phyloP scores from a whole-genome alignment of 1,284 basidiomycete species.

The Sanguinoderma infundibulare region DNA sequence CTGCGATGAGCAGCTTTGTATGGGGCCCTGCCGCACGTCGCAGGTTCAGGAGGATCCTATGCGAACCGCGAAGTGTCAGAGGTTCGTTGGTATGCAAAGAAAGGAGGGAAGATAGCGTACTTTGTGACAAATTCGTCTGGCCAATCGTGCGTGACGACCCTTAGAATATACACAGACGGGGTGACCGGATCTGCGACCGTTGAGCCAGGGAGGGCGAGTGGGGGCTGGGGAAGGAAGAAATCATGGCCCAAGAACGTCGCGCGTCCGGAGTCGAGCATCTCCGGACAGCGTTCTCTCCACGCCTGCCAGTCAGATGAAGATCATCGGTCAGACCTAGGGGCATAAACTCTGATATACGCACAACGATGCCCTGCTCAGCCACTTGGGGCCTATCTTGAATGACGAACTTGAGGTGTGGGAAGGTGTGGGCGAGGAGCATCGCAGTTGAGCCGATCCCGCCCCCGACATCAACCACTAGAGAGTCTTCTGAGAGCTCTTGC shows the following conservation, averaged over 20 bases:
- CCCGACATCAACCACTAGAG: slow-evolving; percentile 69
- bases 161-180: slow-evolving; percentile 67
- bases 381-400: slow-evolving; percentile 74
- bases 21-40: slow-evolving; percentile 39
- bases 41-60: slow-evolving; percentile 41
- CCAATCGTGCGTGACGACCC: slow-evolving; percentile 78
- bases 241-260: slow-evolving; percentile 73
- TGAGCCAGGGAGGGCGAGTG: slow-evolving; percentile 20
- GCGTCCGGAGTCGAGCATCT: slow-evolving; percentile 59
- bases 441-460: slow-evolving; percentile 77
- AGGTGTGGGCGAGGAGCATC: slow-evolving; percentile 65
- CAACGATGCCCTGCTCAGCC: slow-evolving; percentile 52
- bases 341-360: slow-evolving; percentile 42
- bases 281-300: slow-evolving; percentile 65
- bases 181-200: not conserved
- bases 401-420: slow-evolving; percentile 58
- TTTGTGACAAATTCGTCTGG: slow-evolving; percentile 58
- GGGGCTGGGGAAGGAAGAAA: slow-evolving; percentile 70
- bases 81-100: not conserved
- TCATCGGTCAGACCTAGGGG: not conserved
- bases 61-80: not conserved
- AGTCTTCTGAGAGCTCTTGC: slow-evolving; percentile 55
- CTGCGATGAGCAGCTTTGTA: slow-evolving; percentile 68
- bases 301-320: slow-evolving; percentile 37
- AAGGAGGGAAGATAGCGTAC: slow-evolving; percentile 14